These are phyloP conservation scores for Euphorbia peplus DNA, from an alignment of 345 rosid species.

Conservation along the genomic window DNA sequence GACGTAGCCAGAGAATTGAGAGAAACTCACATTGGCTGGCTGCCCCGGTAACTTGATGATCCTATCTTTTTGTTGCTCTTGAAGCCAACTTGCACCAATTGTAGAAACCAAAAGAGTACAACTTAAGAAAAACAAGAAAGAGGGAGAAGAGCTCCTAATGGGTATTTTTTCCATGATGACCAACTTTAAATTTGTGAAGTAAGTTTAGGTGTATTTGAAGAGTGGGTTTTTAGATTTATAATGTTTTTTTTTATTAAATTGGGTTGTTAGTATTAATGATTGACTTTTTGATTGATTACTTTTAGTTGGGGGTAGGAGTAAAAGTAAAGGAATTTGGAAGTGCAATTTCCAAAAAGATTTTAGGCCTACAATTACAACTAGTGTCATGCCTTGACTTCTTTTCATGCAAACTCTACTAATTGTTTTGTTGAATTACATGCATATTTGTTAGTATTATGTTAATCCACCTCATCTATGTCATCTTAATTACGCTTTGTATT, in stretches of 20 bases:
- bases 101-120: constrained; percentile 11
- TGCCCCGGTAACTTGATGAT: constrained; percentile 64
- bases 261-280: neutral
- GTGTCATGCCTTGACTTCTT: constrained; percentile 15
- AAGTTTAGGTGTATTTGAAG: constrained; percentile 1
- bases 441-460: neutral
- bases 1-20: constrained; percentile 75
- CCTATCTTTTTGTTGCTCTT: constrained; percentile 51
- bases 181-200: neutral
- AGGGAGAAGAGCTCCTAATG: constrained; percentile 8
- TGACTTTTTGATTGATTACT: constrained; percentile 16
- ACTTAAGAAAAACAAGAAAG: neutral
- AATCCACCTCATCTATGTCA: neutral
- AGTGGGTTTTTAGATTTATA: no score
- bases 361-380: constrained; percentile 2
- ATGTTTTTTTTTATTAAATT: neutral
- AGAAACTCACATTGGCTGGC: constrained; percentile 58
- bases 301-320: constrained; percentile 17
- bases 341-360: neutral
- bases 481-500: neutral
- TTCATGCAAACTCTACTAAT: constrained; percentile 1
- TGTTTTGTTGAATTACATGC: constrained; percentile 21
- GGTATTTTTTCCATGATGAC: constrained; percentile 8
- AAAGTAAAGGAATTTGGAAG: constrained; percentile 13
- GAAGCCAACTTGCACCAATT: constrained; percentile 4